These are phyloP conservation scores for Chernovozyma aurita DNA, from an alignment of 1,139 yeast species.

Conservation along the genomic window DNA sequence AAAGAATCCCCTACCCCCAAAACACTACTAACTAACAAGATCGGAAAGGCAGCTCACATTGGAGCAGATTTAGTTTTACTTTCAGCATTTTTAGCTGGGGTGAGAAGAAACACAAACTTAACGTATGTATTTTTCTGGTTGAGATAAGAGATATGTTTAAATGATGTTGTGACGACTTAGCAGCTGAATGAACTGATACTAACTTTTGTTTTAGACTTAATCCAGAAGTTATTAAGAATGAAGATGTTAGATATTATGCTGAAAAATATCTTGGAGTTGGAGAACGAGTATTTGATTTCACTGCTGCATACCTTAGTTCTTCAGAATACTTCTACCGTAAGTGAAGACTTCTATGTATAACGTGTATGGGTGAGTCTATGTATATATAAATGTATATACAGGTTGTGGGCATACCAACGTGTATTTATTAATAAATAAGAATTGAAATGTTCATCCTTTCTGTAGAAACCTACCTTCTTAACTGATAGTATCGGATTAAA, in stretches of 20 bases:
- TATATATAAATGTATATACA: no score
- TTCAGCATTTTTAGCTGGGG: slow-evolving; percentile 84
- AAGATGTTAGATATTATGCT: slow-evolving; percentile 56
- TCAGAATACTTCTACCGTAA: slow-evolving; percentile 72
- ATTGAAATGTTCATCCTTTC: background rate
- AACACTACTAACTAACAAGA: slow-evolving; percentile 20
- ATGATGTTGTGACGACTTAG: no score
- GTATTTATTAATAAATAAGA: background rate
- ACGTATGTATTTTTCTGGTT: slow-evolving; percentile 46
- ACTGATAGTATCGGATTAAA: no score
- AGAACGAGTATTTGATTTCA: slow-evolving; percentile 74
- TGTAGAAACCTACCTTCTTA: no score
- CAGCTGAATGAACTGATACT: no score
- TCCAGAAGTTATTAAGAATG: slow-evolving; percentile 27
- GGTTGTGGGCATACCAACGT: no score
- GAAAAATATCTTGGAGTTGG: slow-evolving; percentile 75
- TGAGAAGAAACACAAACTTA: slow-evolving; percentile 82
- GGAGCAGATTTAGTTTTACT: slow-evolving; percentile 72
- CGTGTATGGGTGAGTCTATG: no score
- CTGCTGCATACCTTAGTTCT: slow-evolving; percentile 66
- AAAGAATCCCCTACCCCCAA: no score
- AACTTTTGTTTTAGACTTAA: slow-evolving; percentile 24
- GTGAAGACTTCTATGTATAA: slow-evolving; percentile 14
- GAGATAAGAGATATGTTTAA: no score
- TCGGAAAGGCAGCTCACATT: slow-evolving; percentile 62